Conservation (phyloP, 179 eudicot species). For the Silene vulgaris region DNA sequence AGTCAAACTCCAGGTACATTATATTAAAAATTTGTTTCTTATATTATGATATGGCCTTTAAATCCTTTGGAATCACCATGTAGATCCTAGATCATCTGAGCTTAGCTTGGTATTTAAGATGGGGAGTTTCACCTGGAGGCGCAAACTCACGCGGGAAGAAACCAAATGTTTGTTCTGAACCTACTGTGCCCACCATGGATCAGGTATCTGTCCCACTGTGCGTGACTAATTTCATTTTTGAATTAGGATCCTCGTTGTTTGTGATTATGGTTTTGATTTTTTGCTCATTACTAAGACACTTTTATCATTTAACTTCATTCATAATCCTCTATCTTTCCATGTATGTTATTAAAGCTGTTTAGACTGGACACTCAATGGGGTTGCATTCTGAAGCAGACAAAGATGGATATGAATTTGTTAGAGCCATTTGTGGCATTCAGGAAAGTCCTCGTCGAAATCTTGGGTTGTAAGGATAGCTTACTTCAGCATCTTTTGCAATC, state of each 20-base stretch:
- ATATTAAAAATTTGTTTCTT: constrained; percentile 7
- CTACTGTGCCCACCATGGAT: constrained; percentile 50
- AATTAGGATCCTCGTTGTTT: too few relatives aligned
- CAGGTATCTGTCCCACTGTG: constrained; percentile 46
- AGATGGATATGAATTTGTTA: constrained; percentile 77
- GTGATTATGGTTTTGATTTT: too few relatives aligned
- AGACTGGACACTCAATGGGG: constrained; percentile 65
- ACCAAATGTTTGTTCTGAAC: constrained; percentile 44
- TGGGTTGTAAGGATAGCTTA: constrained; percentile 55
- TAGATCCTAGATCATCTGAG: constrained; percentile 87
- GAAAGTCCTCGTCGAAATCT: constrained; percentile 66
- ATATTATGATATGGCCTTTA: not conserved
- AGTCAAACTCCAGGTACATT: constrained; percentile 81
- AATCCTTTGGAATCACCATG: constrained; percentile 17
- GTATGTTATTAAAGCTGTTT: constrained; percentile 42
- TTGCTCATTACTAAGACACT: too few relatives aligned
- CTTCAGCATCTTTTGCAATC: constrained; percentile 81
- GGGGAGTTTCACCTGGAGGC: constrained; percentile 41
- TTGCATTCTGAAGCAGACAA: constrained; percentile 57
- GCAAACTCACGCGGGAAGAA: constrained; percentile 28
- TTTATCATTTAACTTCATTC: too few relatives aligned
- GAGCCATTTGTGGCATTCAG: constrained; percentile 94
- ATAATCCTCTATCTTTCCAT: too few relatives aligned
- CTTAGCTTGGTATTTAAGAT: constrained; percentile 80
- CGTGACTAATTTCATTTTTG: too few relatives aligned